These are phyloP conservation scores for Astragalus membranaceus DNA, from an alignment of 306 rosid species.

Conservation along the genomic window DNA sequence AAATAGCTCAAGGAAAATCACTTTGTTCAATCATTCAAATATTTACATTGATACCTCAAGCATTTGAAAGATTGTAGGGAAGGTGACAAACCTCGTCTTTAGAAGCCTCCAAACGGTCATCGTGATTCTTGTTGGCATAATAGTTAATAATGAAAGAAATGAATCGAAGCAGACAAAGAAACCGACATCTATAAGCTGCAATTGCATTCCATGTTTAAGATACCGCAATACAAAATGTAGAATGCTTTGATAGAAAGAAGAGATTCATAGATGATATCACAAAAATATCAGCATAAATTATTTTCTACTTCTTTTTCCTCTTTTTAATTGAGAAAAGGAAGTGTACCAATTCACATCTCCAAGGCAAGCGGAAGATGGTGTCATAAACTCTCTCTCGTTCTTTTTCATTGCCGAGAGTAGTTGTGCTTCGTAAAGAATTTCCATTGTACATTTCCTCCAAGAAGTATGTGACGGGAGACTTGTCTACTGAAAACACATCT, in stretches of 20 bases:
- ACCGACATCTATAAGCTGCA: constrained; percentile 98
- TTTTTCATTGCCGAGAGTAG: constrained; percentile 76
- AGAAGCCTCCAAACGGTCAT: constrained; percentile 76
- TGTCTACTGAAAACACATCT: constrained; percentile 61
- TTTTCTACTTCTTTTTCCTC: not conserved
- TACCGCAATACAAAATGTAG: constrained; percentile 18
- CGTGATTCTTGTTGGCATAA: constrained; percentile 86
- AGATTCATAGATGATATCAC: constrained; percentile 18
- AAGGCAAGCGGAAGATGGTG: constrained; percentile 92
- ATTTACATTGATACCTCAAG: not conserved
- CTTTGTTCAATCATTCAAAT: not conserved
- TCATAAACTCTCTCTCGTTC: constrained; percentile 96
- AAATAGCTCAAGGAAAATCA: constrained; percentile 11
- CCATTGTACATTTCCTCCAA: constrained; percentile 83
- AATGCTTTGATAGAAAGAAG: constrained; percentile 5
- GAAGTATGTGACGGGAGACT: constrained; percentile 66
- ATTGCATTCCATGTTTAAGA: constrained; percentile 30
- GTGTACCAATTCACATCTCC: constrained; percentile 99
- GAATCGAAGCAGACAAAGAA: constrained; percentile 97
- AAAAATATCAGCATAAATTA: constrained; percentile 3
- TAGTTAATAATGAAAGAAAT: constrained; percentile 84
- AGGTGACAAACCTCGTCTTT: constrained; percentile 57
- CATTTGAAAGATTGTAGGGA: constrained; percentile 10
- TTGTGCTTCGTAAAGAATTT: constrained; percentile 79
- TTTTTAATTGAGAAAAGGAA: constrained; percentile 12